Evolutionary conservation across 345 rosid genomes (phyloP).

Genomic region (Acer yangbiense): DNA sequence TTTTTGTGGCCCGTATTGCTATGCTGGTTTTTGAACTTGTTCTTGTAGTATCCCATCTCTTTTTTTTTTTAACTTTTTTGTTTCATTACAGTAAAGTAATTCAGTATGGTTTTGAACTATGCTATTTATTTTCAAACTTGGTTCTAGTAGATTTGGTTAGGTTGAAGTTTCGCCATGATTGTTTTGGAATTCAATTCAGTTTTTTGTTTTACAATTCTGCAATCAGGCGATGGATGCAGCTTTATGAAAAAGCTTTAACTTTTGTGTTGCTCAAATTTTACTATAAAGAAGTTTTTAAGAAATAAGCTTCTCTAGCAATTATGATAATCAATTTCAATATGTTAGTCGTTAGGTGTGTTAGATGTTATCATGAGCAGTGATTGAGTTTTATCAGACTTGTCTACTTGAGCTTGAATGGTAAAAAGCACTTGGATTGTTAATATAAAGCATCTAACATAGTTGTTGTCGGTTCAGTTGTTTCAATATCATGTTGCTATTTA

Average conservation of each 20-base stretch:
- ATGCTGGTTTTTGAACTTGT: background rate
- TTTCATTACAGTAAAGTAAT: background rate
- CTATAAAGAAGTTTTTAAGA: background rate
- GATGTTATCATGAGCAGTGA: background rate
- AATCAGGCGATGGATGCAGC: background rate
- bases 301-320: background rate
- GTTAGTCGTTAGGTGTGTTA: background rate
- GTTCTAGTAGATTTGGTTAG: background rate
- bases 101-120: background rate
- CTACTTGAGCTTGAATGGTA: background rate
- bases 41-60: background rate
- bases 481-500: background rate
- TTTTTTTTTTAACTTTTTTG: background rate
- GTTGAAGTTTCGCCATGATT: background rate
- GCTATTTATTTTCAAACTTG: background rate
- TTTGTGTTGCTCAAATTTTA: background rate
- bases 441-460: background rate
- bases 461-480: background rate
- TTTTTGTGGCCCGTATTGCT: background rate
- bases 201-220: background rate
- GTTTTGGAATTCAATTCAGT: background rate
- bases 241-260: background rate
- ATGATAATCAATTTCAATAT: no score
- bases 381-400: background rate
- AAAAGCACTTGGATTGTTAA: background rate